These are phyloP conservation scores for Trichoderma gracile DNA, from an alignment of 2,329 filamentous ascomycete species.

Conservation along the genomic window DNA sequence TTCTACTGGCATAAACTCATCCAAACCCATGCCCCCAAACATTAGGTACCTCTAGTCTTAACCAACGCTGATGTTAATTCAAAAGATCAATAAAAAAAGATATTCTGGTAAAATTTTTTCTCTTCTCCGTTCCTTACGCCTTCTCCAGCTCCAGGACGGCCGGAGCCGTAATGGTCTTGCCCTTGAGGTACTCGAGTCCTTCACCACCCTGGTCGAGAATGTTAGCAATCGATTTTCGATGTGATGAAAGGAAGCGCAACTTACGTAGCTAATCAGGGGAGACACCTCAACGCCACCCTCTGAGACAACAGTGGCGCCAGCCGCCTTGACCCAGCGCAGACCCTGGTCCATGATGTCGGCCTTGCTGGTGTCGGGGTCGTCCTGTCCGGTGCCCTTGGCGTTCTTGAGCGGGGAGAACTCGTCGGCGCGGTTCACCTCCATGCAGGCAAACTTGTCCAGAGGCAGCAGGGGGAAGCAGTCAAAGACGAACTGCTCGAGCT, in stretches of 20 bases:
- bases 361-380: conserved; percentile 92
- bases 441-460: conserved; percentile 86
- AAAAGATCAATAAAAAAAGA: conserved; percentile 1
- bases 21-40: conserved; percentile 1
- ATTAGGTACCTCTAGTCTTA: conserved; percentile 20
- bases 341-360: conserved; percentile 88
- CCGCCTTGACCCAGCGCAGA: conserved; percentile 77
- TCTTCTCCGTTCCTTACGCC: neutral
- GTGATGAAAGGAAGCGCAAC: conserved; percentile 41
- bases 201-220: conserved; percentile 55
- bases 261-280: conserved; percentile 91
- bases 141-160: conserved; percentile 53
- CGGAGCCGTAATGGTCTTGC: conserved; percentile 54
- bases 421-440: conserved; percentile 95
- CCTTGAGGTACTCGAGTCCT: conserved; percentile 58
- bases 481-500: conserved; percentile 98
- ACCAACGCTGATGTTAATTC: conserved; percentile 21
- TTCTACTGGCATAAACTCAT: conserved; percentile 6
- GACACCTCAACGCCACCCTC: conserved; percentile 82
- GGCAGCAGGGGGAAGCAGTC: conserved; percentile 91
- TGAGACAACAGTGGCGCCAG: conserved; percentile 72
- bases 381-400: conserved; percentile 76
- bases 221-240: neutral
- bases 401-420: conserved; percentile 99
- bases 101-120: neutral